Evolutionary conservation across 2,329 filamentous ascomycete genomes (phyloP), one percentile per base, ranked within the genome.

Genomic region (Fusarium sp.): DNA sequence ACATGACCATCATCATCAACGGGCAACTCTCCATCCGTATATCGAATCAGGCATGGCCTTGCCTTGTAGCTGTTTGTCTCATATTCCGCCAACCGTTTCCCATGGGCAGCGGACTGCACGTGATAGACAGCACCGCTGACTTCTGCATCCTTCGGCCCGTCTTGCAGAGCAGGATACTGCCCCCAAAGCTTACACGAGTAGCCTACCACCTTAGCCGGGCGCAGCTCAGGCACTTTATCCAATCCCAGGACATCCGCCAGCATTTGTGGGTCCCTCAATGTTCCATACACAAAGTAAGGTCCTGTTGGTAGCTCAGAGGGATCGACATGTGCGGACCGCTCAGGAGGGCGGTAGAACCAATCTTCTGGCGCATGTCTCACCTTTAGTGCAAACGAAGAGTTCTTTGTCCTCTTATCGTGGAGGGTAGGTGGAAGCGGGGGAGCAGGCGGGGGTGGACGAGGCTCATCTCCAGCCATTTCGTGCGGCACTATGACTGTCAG

Each of bases 241-340:
- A 64, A 3, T 18, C 44, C 15, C 3, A 64, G 49, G 20, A 64
- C 20, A 27, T 50, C 38, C 3, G 9, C 34, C 14, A 64, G 18
- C 61, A 57, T 57, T 8, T 2, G 25, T 20, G 49, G 59, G 4
- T 63, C 38, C 43, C 45, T 64, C 38, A 64, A 27, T 14, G 49
- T 64, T 10, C 61, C 59, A 16, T 64, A 64, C 3, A 64, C 34
- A 4, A 64, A 64, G 34, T 63, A 63, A 1, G 61, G 59, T 3
- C 61, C 59, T 20, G 6, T 40, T 0, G 49, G 59, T 6, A 15
- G 20, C 12, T 57, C 34, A 4, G 27, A n/a, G 29, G 32, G 24
- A 11, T 63, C 29, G n/a, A 2, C 18, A 2, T 14, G 49, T 0
- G 7, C 14, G 3, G 18, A 9, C n/a, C 24, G 29, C 3, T 14